Percentiles rank a stretch among this genome's conserved stretches.
Evolutionary conservation across 2,329 filamentous ascomycete genomes (phyloP).

Genomic region (Drechmeria coniospora): DNA sequence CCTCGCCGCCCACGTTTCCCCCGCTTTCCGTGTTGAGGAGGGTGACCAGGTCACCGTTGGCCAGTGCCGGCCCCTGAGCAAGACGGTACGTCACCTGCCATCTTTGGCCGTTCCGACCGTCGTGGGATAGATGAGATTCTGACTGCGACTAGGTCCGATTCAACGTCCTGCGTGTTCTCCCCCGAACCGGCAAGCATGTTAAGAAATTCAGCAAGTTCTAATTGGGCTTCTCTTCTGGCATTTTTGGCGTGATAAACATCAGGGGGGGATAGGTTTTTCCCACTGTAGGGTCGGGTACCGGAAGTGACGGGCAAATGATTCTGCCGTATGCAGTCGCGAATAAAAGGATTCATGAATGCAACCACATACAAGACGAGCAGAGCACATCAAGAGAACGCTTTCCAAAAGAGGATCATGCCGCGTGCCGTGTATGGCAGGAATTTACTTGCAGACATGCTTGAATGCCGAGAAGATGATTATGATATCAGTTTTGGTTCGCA

Average conservation of each 20-base stretch:
- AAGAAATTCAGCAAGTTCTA: conserved; percentile 99
- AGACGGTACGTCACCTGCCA: conserved; percentile 66
- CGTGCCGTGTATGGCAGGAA: too few species aligned
- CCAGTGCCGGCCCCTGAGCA: conserved; percentile 97
- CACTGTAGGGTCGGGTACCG: conserved; percentile 24
- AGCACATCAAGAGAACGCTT: not conserved
- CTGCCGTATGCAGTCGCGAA: conserved; percentile 30
- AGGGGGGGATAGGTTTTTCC: conserved; percentile 20
- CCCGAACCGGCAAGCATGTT: conserved; percentile 90
- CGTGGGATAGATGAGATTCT: conserved; percentile 4
- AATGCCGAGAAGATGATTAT: too few species aligned
- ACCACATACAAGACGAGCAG: conserved; percentile 4
- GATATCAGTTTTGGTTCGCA: too few species aligned
- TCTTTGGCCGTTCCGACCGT: not conserved
- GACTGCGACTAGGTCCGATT: conserved; percentile 63
- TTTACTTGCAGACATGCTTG: too few species aligned
- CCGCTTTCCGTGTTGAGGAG: conserved; percentile 99
- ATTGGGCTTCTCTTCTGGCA: conserved; percentile 32
- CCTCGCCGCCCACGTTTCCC: conserved; percentile 95
- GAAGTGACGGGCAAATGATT: conserved; percentile 26
- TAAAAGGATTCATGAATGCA: conserved; percentile 26
- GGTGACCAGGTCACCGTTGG: conserved; percentile 99
- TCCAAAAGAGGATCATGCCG: not conserved
- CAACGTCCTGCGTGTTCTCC: conserved; percentile 98
- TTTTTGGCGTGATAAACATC: conserved; percentile 39